Evolutionary conservation across 2,329 filamentous ascomycete species (phyloP).

Genomic region (Parascedosporium putredinis): DNA sequence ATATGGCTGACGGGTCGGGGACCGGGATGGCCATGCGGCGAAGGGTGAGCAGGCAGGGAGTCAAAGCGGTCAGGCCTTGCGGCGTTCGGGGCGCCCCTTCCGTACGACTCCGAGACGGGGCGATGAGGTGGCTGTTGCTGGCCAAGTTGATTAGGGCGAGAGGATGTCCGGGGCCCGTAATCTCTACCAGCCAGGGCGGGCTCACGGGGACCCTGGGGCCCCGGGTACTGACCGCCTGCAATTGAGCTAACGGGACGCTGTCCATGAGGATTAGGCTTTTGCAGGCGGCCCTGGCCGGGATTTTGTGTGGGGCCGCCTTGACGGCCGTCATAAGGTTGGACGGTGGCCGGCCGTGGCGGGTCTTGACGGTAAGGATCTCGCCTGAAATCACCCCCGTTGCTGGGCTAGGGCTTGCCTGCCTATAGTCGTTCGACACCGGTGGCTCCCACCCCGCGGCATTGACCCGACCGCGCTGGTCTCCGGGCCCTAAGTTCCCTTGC

Average conservation of each 20-base stretch:
- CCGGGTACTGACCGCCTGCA: conserved; percentile 11
- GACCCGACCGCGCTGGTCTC: conserved; percentile 24
- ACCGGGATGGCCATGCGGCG: conserved; percentile 1
- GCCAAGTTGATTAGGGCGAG: conserved; percentile 15
- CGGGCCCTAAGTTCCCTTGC: conserved; percentile 8
- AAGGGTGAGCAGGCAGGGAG: conserved; percentile 9
- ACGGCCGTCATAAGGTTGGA: conserved; percentile 16
- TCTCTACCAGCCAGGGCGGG: conserved; percentile 21
- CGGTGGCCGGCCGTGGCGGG: conserved; percentile 18
- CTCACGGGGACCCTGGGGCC: conserved; percentile 15
- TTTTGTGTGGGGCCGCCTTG: conserved; percentile 16
- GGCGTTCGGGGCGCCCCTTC: conserved; percentile 17
- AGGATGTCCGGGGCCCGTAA: conserved; percentile 28
- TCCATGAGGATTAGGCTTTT: conserved; percentile 8
- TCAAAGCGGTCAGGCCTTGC: conserved; percentile 14
- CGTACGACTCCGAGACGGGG: conserved; percentile 19
- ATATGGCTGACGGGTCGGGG: conserved; percentile 13
- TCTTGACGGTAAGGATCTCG: conserved; percentile 15
- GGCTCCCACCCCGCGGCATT: conserved; percentile 34
- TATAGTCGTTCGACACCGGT: conserved; percentile 29
- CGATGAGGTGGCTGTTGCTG: conserved; percentile 11
- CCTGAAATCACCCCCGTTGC: conserved; percentile 10
- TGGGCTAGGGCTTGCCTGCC: conserved; percentile 28
- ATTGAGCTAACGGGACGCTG: conserved; percentile 10
- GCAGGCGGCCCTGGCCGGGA: conserved; percentile 10